Conservation (phyloP, 805 yeast species). For the Nakazawaea populi region DNA sequence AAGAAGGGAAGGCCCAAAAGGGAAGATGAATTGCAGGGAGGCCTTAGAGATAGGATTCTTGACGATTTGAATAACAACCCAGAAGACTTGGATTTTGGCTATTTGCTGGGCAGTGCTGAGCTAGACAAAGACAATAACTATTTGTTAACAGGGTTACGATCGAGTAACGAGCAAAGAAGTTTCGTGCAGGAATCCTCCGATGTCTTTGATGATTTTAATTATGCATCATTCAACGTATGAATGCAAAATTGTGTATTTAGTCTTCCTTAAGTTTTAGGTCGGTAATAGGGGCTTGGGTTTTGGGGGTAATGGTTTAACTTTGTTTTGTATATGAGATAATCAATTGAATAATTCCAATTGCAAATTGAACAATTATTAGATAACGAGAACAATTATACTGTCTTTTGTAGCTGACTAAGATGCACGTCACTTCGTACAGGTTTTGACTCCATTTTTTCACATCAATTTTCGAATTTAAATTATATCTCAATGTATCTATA, state of each 20-base stretch:
- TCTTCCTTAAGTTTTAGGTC: not conserved
- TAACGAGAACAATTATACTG: too few species aligned
- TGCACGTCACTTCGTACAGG: too few species aligned
- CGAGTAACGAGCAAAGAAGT: not conserved
- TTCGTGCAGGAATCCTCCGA: not conserved
- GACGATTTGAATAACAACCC: slow-evolving; percentile 4
- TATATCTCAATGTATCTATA: too few species aligned
- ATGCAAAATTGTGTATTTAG: not conserved
- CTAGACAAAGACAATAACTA: not conserved
- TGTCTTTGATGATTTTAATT: not conserved
- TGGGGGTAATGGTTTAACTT: not conserved
- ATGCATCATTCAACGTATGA: not conserved
- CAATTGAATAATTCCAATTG: too few species aligned
- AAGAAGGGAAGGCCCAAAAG: slow-evolving; percentile 31
- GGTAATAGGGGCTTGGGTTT: not conserved
- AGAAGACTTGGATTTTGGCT: not conserved
- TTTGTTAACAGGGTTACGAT: not conserved
- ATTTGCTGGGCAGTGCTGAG: not conserved
- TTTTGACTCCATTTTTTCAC: too few species aligned
- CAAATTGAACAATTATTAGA: too few species aligned
- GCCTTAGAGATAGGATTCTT: slow-evolving; percentile 5
- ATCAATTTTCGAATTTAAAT: too few species aligned
- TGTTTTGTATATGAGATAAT: not conserved
- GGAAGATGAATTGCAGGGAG: slow-evolving; percentile 10
- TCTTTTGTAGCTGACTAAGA: too few species aligned